Conservation (phyloP, 1,284 basidiomycete species). For the Inonotus hispidus region DNA sequence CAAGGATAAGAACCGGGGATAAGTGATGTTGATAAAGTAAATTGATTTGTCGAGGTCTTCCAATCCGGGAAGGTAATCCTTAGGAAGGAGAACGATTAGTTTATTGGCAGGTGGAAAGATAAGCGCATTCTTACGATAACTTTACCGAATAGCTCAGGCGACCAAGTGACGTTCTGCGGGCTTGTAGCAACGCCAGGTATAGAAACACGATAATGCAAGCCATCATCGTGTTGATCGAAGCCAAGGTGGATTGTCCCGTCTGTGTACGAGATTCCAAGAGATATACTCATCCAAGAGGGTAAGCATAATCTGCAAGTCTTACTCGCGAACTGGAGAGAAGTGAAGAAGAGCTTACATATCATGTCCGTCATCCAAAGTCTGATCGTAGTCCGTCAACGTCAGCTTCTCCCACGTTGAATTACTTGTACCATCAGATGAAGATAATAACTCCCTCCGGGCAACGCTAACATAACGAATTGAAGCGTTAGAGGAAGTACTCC, state of each 20-base stretch:
- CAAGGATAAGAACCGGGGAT: constrained; percentile 35
- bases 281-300: constrained; percentile 28
- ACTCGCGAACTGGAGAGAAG: not conserved
- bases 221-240: constrained; percentile 40
- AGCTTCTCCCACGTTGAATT: constrained; percentile 32
- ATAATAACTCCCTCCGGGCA: constrained; percentile 27
- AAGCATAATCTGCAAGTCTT: not conserved
- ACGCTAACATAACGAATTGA: constrained; percentile 34
- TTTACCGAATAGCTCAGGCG: constrained; percentile 26
- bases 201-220: constrained; percentile 36
- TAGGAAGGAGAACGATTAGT: not conserved
- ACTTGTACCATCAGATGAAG: not conserved
- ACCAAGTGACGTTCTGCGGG: constrained; percentile 27
- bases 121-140: constrained; percentile 14
- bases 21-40: constrained; percentile 36
- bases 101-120: constrained; percentile 17
- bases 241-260: constrained; percentile 39
- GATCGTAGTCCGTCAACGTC: constrained; percentile 35
- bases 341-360: constrained; percentile 28
- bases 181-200: constrained; percentile 29
- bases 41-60: constrained; percentile 32
- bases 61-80: constrained; percentile 36
- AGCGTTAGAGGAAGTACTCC: constrained; percentile 26
- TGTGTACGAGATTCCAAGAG: constrained; percentile 35
- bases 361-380: constrained; percentile 40